Evolutionary conservation across 208 protist genomes (phyloP).

Genomic region (Trypanosoma melophagium): DNA sequence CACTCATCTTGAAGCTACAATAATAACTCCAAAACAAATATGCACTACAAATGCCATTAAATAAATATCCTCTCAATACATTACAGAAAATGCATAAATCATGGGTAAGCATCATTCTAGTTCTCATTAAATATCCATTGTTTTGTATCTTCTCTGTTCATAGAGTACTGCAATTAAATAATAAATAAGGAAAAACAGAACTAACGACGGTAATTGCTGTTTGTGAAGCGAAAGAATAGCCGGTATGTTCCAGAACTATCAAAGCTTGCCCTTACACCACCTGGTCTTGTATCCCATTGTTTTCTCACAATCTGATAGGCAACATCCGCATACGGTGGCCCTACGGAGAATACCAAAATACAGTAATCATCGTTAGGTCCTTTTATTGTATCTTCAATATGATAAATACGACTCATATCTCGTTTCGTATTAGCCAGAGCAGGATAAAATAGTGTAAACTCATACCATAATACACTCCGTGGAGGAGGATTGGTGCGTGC

Average conservation of each 20-base stretch:
- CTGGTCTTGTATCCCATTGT: conserved; percentile 94
- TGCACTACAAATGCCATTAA: no score
- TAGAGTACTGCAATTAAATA: neutral
- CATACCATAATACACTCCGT: conserved; percentile 98
- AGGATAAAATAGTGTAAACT: conserved; percentile 99
- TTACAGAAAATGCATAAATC: no score
- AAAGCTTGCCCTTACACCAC: conserved; percentile 95
- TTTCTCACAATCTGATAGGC: conserved; percentile 97
- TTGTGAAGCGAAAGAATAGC: conserved; percentile 86
- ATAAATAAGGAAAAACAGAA: neutral
- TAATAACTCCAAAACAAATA: no score
- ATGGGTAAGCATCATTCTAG: no score
- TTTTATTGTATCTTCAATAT: conserved; percentile 73
- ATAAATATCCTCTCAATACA: no score
- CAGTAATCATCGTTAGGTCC: conserved; percentile 85
- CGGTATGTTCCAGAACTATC: conserved; percentile 83
- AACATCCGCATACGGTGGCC: conserved; percentile 98
- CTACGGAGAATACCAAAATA: conserved; percentile 93
- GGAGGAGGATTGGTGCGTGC: conserved; percentile 98
- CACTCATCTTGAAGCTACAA: no score
- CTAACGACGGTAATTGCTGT: conserved; percentile 85
- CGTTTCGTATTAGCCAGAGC: conserved; percentile 93
- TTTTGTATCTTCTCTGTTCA: neutral
- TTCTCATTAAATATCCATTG: no score
- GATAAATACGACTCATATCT: conserved; percentile 93